A percentile compares a stretch with the other conserved stretches of the same genome.
phyloP scores from a whole-genome alignment of 768 basidiomycete genomes.

The Russula compacta region DNA sequence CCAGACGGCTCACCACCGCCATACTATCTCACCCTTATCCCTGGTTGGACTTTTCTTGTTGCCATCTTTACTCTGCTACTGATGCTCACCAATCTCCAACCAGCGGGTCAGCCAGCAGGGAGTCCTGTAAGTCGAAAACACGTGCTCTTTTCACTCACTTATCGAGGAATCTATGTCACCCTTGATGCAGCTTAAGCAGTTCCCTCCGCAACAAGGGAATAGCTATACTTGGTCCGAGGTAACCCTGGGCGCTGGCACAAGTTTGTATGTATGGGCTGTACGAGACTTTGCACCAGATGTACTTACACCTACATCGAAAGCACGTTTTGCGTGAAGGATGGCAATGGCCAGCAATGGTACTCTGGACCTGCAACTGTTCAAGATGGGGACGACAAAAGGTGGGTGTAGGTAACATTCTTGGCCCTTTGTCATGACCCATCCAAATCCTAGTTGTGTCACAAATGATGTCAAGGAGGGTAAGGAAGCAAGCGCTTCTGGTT shows the following conservation, averaged over 20 bases:
- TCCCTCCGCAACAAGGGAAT: slow-evolving; percentile 37
- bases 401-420: neutral
- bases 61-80: neutral
- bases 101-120: slow-evolving; percentile 47
- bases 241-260: slow-evolving; percentile 35
- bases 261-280: slow-evolving; percentile 35
- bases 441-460: slow-evolving; percentile 11
- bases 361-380: slow-evolving; percentile 42
- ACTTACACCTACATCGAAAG: slow-evolving; percentile 28
- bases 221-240: slow-evolving; percentile 44
- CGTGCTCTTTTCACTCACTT: neutral
- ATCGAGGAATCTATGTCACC: neutral
- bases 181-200: slow-evolving; percentile 41
- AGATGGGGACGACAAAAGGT: slow-evolving; percentile 31
- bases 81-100: neutral
- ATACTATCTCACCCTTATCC: slow-evolving; percentile 52
- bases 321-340: slow-evolving; percentile 48
- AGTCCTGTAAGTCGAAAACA: slow-evolving; percentile 35
- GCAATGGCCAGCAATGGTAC: slow-evolving; percentile 43
- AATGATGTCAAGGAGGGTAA: slow-evolving; percentile 7
- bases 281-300: neutral
- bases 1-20: slow-evolving; percentile 37
- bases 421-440: neutral
- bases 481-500: neutral
- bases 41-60: slow-evolving; percentile 36